Base-by-base conservation (phyloP, 1,284 basidiomycete genomes). In the Tranzscheliella williamsii region DNA sequence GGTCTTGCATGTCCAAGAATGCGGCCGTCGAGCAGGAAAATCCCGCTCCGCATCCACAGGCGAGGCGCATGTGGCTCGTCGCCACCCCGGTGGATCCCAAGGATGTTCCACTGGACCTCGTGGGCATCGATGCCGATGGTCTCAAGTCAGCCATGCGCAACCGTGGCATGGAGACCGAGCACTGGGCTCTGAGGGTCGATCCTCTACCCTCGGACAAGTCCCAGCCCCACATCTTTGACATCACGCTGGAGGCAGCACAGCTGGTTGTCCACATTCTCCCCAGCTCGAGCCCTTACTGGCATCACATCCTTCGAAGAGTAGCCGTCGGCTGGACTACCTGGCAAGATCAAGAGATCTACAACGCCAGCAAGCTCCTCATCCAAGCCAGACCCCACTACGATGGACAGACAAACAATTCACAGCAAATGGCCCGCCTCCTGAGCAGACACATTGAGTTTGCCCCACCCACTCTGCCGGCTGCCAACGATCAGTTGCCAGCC, bases 1-100 rank as follows among this genome's bases (percentile, higher is more conserved):
- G 68, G 7, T 55, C 51, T 20, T 71, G 67, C 56, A 57, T 63
- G 54, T 68, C 65, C 8, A 54, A 66, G 31, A 45, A 37, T 20
- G 11, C 52, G 31, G 32, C 38, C 15, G 34, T 26, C 5, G 51
- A 55, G 12, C 24, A 38, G 31, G 40, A 36, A 40, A 35, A 41
- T 15, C 44, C 55, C 5, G 18, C 40, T 2, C 55, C 56, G 35
- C 62, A 65, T 20, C 52, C 56, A 2, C 26, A 55, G 23, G 55
- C 56, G 24, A 42, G 62, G 21, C 47, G 49, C 7, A 23, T 65
- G 17, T 61, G 52, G 52, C 37, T 65, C 21, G 42, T 65, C 20
- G 42, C 62, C 4, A 57, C 52, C 8, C 39, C 45, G 1, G 22
- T 65, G 22, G 62, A 65, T 24, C 32, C 46, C 5, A 34, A 45